Evolutionary conservation across 1,139 yeast genomes (phyloP).

Genomic region (Kodamaea ohmeri): DNA sequence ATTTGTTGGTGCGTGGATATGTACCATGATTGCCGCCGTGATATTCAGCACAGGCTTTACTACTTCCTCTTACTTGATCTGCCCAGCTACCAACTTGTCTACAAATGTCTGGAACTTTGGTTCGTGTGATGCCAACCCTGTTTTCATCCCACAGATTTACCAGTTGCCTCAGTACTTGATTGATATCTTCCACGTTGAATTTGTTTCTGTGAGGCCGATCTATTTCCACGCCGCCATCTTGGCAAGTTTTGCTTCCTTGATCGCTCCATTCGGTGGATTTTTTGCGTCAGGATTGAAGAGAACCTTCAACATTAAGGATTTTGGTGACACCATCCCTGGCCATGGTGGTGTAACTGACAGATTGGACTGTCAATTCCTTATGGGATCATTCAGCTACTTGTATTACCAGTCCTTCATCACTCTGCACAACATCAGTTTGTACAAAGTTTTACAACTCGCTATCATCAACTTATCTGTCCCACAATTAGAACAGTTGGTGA

Average conservation of each 20-base stretch:
- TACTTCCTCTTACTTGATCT: constrained; percentile 71
- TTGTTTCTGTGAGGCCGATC: constrained; percentile 72
- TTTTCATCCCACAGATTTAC: constrained; percentile 75
- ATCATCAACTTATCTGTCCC: constrained; percentile 66
- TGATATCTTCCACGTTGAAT: constrained; percentile 38
- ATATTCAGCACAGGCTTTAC: constrained; percentile 62
- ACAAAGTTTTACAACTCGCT: constrained; percentile 71
- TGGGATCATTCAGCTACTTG: constrained; percentile 93
- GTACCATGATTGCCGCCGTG: constrained; percentile 77
- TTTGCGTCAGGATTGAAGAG: constrained; percentile 96
- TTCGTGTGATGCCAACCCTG: constrained; percentile 82
- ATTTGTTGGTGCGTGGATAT: constrained; percentile 95
- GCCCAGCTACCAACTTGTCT: constrained; percentile 75
- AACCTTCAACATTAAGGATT: constrained; percentile 92
- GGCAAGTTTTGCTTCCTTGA: constrained; percentile 92
- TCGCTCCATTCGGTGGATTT: constrained; percentile 99
- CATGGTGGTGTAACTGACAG: constrained; percentile 98
- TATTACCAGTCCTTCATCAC: constrained; percentile 92
- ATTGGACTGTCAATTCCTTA: constrained; percentile 94
- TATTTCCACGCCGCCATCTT: constrained; percentile 83
- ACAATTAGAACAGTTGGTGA: constrained; percentile 64
- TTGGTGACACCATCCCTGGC: constrained; percentile 92
- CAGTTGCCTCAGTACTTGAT: constrained; percentile 70
- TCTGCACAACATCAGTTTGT: constrained; percentile 66
- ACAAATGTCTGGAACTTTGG: constrained; percentile 48